Evolutionary conservation across 2,329 filamentous ascomycete genomes (phyloP).

Genomic region (Rutstroemia sp.): DNA sequence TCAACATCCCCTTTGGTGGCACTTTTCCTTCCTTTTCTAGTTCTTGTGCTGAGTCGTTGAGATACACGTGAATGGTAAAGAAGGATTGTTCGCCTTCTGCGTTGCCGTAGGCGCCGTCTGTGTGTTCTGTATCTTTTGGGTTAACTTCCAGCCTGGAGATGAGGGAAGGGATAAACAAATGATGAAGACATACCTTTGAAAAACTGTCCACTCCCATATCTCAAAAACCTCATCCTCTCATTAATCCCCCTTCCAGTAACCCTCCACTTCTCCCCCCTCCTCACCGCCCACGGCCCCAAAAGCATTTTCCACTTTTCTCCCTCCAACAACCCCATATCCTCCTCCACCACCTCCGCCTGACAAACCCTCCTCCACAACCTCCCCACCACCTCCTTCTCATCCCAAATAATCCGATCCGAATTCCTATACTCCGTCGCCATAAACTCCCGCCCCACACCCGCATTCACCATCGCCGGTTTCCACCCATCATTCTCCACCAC

Average conservation of each 20-base stretch:
- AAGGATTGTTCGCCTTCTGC: conserved; percentile 26
- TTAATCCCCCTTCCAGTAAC: conserved; percentile 45
- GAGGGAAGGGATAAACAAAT: not conserved
- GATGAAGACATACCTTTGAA: conserved; percentile 43
- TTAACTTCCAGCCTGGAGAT: not conserved
- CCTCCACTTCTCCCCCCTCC: conserved; percentile 16
- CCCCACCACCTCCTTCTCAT: conserved; percentile 52
- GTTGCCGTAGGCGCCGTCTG: conserved; percentile 43
- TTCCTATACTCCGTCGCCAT: conserved; percentile 53
- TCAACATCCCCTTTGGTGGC: not conserved
- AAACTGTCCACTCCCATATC: conserved; percentile 64
- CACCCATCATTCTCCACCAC: conserved; percentile 38
- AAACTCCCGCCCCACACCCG: conserved; percentile 53
- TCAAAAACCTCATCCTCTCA: conserved; percentile 67
- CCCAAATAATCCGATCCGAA: conserved; percentile 72
- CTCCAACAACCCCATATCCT: conserved; percentile 33
- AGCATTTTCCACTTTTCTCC: conserved; percentile 22
- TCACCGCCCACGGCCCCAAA: conserved; percentile 29
- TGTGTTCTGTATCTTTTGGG: not conserved
- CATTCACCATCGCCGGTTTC: conserved; percentile 33
- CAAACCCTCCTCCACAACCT: conserved; percentile 56
- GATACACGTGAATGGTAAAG: conserved; percentile 50
- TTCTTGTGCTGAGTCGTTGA: conserved; percentile 41
- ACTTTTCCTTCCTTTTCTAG: conserved; percentile 23
- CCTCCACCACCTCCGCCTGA: conserved; percentile 35